Conservation (phyloP, 495 filamentous ascomycete genomes). For the Sporormia fimetaria region DNA sequence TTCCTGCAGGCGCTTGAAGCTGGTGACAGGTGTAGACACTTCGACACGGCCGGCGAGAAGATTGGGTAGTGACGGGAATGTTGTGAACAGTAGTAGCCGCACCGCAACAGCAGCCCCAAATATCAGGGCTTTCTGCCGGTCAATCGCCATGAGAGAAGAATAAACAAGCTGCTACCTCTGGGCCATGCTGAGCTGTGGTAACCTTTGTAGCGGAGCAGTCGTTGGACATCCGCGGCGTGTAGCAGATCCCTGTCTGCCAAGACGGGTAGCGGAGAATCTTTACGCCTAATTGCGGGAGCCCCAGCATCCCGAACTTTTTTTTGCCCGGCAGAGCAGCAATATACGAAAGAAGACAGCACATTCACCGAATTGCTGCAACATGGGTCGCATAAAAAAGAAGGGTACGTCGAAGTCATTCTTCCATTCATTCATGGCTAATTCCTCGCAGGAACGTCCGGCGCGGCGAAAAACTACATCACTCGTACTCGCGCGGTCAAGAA, state of each 20-base stretch:
- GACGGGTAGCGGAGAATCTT: slow-evolving; percentile 5
- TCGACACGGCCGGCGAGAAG: slow-evolving; percentile 85
- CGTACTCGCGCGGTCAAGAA: slow-evolving; percentile 93
- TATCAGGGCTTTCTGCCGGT: slow-evolving; percentile 63
- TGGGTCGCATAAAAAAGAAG: slow-evolving; percentile 72
- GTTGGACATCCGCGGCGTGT: neutral
- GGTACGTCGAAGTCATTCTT: slow-evolving; percentile 36
- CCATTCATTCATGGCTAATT: slow-evolving; percentile 3
- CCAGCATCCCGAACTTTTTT: slow-evolving; percentile 15
- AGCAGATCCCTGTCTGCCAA: neutral
- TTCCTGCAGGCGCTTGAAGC: slow-evolving; percentile 97
- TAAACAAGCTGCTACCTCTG: neutral
- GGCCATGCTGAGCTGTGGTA: neutral
- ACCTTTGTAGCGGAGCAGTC: neutral
- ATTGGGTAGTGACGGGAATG: slow-evolving; percentile 76
- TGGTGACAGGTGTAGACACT: slow-evolving; percentile 90
- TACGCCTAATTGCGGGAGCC: slow-evolving; percentile 4
- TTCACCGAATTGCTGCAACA: slow-evolving; percentile 4
- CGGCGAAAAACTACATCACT: slow-evolving; percentile 97
- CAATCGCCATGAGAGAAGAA: slow-evolving; percentile 45
- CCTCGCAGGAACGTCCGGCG: slow-evolving; percentile 64
- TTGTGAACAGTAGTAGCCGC: slow-evolving; percentile 65
- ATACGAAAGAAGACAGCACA: no score
- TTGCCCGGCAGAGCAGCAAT: slow-evolving; percentile 14
- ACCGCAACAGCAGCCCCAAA: slow-evolving; percentile 66